phyloP scores from a whole-genome alignment of 305 asterid genomes.

The Solanum hybrid region DNA sequence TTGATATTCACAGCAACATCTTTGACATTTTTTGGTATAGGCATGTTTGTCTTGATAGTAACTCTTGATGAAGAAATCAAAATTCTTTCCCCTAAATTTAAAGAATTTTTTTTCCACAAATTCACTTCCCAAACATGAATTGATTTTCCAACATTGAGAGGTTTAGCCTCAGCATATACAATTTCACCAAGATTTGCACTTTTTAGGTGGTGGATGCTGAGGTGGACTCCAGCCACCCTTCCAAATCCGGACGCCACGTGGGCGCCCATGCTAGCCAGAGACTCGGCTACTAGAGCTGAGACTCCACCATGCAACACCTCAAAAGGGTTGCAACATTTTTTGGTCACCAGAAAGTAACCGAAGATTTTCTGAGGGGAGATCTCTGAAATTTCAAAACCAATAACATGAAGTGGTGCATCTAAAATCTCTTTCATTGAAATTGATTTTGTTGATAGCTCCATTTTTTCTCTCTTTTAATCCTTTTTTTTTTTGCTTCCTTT shows the following conservation, averaged over 20 bases:
- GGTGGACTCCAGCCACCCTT: constrained; percentile 74
- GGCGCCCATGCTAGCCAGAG: constrained; percentile 76
- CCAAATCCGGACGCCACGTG: constrained; percentile 46
- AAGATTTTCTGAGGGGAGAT: constrained; percentile 45
- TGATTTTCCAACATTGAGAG: constrained; percentile 53
- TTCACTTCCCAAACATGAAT: constrained; percentile 83
- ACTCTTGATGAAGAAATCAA: constrained; percentile 61
- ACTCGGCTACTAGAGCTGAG: constrained; percentile 69
- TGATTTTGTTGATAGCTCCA: neutral
- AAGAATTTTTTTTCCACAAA: constrained; percentile 31
- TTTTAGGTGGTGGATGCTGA: constrained; percentile 60
- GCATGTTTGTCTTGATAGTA: constrained; percentile 46
- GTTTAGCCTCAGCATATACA: constrained; percentile 58
- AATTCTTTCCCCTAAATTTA: constrained; percentile 18
- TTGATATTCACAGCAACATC: constrained; percentile 37
- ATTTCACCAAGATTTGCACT: constrained; percentile 58
- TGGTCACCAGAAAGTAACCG: constrained; percentile 43
- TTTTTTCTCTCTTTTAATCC: neutral
- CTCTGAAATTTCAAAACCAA: constrained; percentile 62
- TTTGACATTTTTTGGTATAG: constrained; percentile 40
- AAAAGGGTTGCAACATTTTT: constrained; percentile 51
- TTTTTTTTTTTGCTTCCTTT: no score
- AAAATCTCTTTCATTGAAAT: constrained; percentile 32
- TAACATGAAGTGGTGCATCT: constrained; percentile 42
- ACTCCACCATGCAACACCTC: constrained; percentile 74